Percentiles rank a stretch among this genome's conserved stretches.
phyloP scores from a whole-genome alignment of 768 basidiomycete species.

The Leccinum rimulosum region DNA sequence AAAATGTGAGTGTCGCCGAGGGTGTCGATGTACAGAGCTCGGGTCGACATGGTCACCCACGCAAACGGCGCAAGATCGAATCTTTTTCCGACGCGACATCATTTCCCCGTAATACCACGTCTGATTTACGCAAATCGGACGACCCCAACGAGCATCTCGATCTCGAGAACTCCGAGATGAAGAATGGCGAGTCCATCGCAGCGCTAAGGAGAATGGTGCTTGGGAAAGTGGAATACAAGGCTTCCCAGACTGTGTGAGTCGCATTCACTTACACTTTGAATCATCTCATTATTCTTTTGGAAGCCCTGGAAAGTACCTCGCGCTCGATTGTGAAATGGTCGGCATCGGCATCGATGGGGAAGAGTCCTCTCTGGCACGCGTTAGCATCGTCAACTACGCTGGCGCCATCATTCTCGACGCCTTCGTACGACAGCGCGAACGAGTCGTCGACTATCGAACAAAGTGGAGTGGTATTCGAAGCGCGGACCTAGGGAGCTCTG shows the following conservation, averaged over 20 bases:
- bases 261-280: not conserved
- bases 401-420: slow-evolving; percentile 79
- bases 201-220: slow-evolving; percentile 51
- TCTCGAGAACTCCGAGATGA: slow-evolving; percentile 27
- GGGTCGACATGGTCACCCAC: slow-evolving; percentile 8
- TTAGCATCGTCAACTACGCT: slow-evolving; percentile 74
- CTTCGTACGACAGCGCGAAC: slow-evolving; percentile 83
- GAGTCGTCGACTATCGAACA: slow-evolving; percentile 91
- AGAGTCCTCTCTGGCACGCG: slow-evolving; percentile 16
- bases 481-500: slow-evolving; percentile 69
- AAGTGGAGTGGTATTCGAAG: slow-evolving; percentile 82
- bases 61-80: slow-evolving; percentile 22
- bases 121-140: not conserved
- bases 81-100: not conserved
- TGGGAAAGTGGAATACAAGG: slow-evolving; percentile 42
- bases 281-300: slow-evolving; percentile 6
- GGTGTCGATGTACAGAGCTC: slow-evolving; percentile 11
- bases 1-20: slow-evolving; percentile 40
- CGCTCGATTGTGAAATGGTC: slow-evolving; percentile 74
- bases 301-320: slow-evolving; percentile 71
- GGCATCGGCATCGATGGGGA: slow-evolving; percentile 13
- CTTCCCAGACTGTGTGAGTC: slow-evolving; percentile 46
- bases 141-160: slow-evolving; percentile 12
- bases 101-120: slow-evolving; percentile 5
- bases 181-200: slow-evolving; percentile 49